phyloP scores from a whole-genome alignment of 2,329 filamentous ascomycete species.

The Monilinia polystroma region DNA sequence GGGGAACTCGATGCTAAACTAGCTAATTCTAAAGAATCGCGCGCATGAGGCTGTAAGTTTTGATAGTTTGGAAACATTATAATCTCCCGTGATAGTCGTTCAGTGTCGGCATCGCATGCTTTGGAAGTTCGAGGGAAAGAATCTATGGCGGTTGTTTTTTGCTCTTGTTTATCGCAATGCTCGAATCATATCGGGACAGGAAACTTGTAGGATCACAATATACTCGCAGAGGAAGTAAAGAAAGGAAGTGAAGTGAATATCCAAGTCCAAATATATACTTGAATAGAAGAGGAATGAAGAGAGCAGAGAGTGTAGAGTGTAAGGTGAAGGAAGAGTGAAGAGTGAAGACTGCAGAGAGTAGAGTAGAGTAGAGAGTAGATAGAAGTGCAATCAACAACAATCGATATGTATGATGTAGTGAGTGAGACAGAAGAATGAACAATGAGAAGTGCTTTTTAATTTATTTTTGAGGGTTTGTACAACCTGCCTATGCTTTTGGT shows the following conservation, averaged over 20 bases:
- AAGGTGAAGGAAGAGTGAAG: not conserved
- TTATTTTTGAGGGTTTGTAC: slow-evolving; percentile 14
- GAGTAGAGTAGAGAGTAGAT: not conserved
- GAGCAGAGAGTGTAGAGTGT: not conserved
- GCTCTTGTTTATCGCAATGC: slow-evolving; percentile 19
- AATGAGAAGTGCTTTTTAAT: not conserved
- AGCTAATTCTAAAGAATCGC: slow-evolving; percentile 95
- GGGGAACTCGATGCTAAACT: slow-evolving; percentile 85
- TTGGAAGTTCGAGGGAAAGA: slow-evolving; percentile 6
- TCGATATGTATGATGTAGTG: not conserved
- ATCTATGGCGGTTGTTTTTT: slow-evolving; percentile 1
- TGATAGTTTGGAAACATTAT: slow-evolving; percentile 39
- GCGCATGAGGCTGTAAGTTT: slow-evolving; percentile 43
- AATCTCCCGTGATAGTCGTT: slow-evolving; percentile 21
- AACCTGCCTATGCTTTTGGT: not conserved
- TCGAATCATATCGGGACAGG: slow-evolving; percentile 21
- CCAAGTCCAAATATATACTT: slow-evolving; percentile 11
- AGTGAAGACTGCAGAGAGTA: not conserved
- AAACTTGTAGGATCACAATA: not conserved
- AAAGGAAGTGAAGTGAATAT: slow-evolving; percentile 6
- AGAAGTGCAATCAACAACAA: no score
- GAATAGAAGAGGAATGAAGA: not conserved
- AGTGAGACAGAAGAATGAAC: not conserved
- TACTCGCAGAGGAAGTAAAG: not conserved
- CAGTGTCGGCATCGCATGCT: slow-evolving; percentile 22